Percentiles rank a stretch among this genome's conserved stretches.
phyloP scores from a whole-genome alignment of 257 asterid species.

The Solanum chmielewskii region DNA sequence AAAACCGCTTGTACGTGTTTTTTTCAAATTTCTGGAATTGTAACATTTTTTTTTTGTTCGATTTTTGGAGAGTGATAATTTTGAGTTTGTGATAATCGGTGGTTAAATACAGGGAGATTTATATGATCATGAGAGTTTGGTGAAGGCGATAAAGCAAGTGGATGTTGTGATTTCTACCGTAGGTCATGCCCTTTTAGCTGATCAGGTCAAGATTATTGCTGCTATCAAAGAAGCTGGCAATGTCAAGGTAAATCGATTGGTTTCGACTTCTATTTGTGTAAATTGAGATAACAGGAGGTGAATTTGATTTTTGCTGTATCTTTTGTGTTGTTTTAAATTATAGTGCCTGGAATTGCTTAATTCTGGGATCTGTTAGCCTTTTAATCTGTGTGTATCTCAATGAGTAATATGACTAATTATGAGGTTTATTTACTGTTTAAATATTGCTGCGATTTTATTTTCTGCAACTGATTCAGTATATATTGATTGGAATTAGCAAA shows the following conservation, averaged over 20 bases:
- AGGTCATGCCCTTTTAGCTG: conserved; percentile 35
- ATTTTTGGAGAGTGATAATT: not conserved
- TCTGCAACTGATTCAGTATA: not conserved
- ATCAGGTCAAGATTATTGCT: conserved; percentile 47
- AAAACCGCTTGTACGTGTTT: not conserved
- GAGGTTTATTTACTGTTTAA: not conserved
- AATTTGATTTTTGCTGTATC: not conserved
- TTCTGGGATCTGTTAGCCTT: not conserved
- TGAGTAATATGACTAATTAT: not conserved
- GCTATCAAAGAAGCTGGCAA: conserved; percentile 71
- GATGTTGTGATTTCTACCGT: conserved; percentile 61
- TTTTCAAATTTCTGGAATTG: not conserved
- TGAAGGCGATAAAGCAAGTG: conserved; percentile 53
- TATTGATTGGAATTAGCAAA: not conserved
- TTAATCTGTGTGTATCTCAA: not conserved
- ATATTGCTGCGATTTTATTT: not conserved
- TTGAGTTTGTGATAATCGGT: not conserved
- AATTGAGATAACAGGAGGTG: not conserved
- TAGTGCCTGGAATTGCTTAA: not conserved
- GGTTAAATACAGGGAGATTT: conserved; percentile 38
- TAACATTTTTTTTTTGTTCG: not conserved
- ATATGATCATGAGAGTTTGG: conserved; percentile 43
- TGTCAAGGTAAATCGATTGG: conserved; percentile 26
- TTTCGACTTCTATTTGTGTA: not conserved
- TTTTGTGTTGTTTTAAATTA: not conserved